Percentiles rank a stretch among this genome's conserved stretches.
Evolutionary conservation across 257 asterid genomes (phyloP).

Genomic region (Gentiana macrophylla): DNA sequence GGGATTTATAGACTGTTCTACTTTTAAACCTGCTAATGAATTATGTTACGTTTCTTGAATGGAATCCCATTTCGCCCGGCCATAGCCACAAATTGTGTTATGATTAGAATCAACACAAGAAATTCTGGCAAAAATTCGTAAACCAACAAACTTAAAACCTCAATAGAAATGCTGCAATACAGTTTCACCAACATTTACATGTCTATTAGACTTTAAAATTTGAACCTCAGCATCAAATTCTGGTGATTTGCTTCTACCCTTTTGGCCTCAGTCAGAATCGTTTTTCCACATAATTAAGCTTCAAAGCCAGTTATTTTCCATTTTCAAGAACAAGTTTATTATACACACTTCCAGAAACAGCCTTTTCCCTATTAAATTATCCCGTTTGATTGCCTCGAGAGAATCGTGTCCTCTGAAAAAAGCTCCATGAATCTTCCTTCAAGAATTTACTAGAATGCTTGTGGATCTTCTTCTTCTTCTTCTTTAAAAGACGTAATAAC

Average conservation of each 20-base stretch:
- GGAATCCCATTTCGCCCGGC: too few species aligned
- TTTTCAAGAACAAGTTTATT: slow-evolving; percentile 7
- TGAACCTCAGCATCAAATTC: slow-evolving; percentile 83
- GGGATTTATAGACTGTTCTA: too few species aligned
- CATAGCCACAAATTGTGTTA: too few species aligned
- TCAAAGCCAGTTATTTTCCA: slow-evolving; percentile 16
- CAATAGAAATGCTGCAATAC: slow-evolving; percentile 69
- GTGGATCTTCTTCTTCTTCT: not conserved
- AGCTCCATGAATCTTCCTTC: slow-evolving; percentile 21
- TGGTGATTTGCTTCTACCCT: slow-evolving; percentile 17
- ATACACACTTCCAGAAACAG: slow-evolving; percentile 27
- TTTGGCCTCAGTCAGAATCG: slow-evolving; percentile 10
- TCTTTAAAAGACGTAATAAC: too few species aligned
- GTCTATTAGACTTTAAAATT: slow-evolving; percentile 69
- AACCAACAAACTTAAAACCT: slow-evolving; percentile 76
- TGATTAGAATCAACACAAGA: too few species aligned
- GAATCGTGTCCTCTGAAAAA: slow-evolving; percentile 23
- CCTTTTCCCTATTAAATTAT: slow-evolving; percentile 25
- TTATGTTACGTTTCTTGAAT: too few species aligned
- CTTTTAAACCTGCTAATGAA: too few species aligned
- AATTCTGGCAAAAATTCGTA: slow-evolving; percentile 65
- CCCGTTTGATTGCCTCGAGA: slow-evolving; percentile 17
- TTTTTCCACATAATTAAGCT: slow-evolving; percentile 17
- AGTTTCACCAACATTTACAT: slow-evolving; percentile 74
- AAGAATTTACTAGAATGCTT: slow-evolving; percentile 5